Evolutionary conservation across 2,329 filamentous ascomycete genomes (phyloP).

Genomic region (Periconia sp.): DNA sequence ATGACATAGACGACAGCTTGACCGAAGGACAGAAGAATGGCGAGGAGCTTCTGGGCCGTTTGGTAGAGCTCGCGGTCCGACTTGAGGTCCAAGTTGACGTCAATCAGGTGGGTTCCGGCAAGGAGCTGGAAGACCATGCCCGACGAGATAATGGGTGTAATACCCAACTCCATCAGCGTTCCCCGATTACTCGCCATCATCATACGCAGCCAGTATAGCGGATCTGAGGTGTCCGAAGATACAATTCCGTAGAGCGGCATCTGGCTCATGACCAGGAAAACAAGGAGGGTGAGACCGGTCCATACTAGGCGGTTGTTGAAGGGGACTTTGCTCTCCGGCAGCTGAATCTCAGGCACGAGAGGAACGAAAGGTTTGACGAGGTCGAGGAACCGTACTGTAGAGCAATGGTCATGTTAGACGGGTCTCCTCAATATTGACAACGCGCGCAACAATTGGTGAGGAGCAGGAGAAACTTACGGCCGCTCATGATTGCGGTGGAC

Average conservation of each 20-base stretch:
- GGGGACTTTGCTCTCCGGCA: slow-evolving; percentile 93
- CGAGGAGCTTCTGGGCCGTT: slow-evolving; percentile 91
- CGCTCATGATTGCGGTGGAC: slow-evolving; percentile 61
- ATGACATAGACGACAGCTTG: slow-evolving; percentile 98
- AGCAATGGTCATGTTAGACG: slow-evolving; percentile 29
- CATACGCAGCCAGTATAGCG: slow-evolving; percentile 99
- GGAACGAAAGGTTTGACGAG: slow-evolving; percentile 99
- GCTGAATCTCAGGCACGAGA: slow-evolving; percentile 91
- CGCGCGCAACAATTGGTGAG: slow-evolving; percentile 29
- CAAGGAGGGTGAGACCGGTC: slow-evolving; percentile 77
- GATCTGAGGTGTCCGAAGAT: slow-evolving; percentile 93
- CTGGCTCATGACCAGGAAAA: slow-evolving; percentile 99
- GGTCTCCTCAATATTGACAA: slow-evolving; percentile 10
- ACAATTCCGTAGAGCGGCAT: slow-evolving; percentile 97
- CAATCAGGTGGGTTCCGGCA: slow-evolving; percentile 98
- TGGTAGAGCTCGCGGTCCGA: slow-evolving; percentile 99
- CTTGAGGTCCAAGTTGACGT: slow-evolving; percentile 99
- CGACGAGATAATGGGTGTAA: slow-evolving; percentile 98
- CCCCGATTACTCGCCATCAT: slow-evolving; percentile 99
- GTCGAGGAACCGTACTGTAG: slow-evolving; percentile 95
- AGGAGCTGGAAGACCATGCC: slow-evolving; percentile 99
- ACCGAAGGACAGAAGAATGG: slow-evolving; percentile 96
- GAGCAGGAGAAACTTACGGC: slow-evolving; percentile 56
- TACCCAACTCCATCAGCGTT: slow-evolving; percentile 92
- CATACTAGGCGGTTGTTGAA: slow-evolving; percentile 82